Evolutionary conservation across 306 rosid species (phyloP).

Genomic region (Prunus kanzakura): DNA sequence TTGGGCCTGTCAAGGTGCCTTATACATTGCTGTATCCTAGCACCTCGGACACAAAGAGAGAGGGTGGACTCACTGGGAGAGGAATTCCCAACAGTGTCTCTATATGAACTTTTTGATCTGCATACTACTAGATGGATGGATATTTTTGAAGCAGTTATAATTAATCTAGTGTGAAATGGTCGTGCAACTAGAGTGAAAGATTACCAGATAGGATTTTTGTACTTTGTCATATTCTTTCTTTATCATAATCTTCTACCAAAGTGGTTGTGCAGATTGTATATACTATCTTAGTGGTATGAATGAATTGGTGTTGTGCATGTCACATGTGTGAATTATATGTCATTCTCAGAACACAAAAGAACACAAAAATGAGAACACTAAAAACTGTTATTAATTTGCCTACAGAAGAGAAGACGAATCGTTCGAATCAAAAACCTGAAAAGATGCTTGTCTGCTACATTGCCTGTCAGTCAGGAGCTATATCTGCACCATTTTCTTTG

Average conservation of each 20-base stretch:
- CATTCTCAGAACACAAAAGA: background rate
- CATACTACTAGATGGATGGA: background rate
- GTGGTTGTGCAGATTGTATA: background rate
- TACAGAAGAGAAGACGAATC: background rate
- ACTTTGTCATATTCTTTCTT: background rate
- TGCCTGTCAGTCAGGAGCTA: background rate
- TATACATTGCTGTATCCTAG: constrained; percentile 78
- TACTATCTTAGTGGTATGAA: background rate
- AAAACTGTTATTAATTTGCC: background rate
- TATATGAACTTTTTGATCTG: constrained; percentile 30
- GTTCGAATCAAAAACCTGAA: background rate
- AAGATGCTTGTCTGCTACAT: background rate
- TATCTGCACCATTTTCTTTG: background rate
- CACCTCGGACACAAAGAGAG: constrained; percentile 59
- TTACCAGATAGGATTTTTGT: background rate
- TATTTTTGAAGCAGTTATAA: background rate
- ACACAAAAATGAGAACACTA: background rate
- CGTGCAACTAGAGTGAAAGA: background rate
- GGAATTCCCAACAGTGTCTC: constrained; percentile 95
- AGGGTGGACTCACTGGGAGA: constrained; percentile 84
- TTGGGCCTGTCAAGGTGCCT: constrained; percentile 69
- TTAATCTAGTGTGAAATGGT: background rate
- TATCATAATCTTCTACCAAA: background rate
- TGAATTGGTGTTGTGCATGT: background rate
- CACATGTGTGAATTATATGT: background rate